Evolutionary conservation across 1,284 basidiomycete genomes (phyloP), one percentile per base, ranked within the genome.

Genomic region (Earliella scabrosa): DNA sequence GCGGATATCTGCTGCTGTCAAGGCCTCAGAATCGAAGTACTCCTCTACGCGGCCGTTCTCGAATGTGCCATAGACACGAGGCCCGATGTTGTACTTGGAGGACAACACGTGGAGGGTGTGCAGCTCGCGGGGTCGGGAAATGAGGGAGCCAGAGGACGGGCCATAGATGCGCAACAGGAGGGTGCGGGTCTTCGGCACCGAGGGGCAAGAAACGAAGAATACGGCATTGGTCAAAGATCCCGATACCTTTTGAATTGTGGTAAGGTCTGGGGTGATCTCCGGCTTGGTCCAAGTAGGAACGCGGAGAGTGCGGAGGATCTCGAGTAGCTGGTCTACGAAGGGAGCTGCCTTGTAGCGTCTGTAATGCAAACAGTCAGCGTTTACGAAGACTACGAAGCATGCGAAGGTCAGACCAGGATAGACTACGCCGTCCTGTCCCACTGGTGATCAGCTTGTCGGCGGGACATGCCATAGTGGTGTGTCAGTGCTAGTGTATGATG

Each of bases 161-260:
- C 95, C 95, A 69, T 97, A 98, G 57, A 98, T 85, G 56, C 95
- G 88, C 59, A 97, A 83, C 7, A 97, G 81, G 20, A 96, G 72
- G 0, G 92, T 95, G 50, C 79, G 80, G 38, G 76, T 67, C 49
- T 79, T 81, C 27, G 82, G 82, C 29, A 73, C 67, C 20, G 76
- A 68, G 21, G 82, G 77, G 68, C 80, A 87, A 21, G 88, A 91
- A 48, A 97, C 88, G 74, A 97, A 98, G 75, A 94, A 97, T 52
- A 98, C 93, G 58, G 93, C 90, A 70, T 98, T 98, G 40, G 95
- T 98, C 64, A 97, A 75, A 18, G 93, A 90, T 14, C 95, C 95
- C 9, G 94, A 92, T n/a, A 93, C 89, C 71, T 90, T 95, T 66
- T 79, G 79, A 62, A 96, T 82, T 55, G 78, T 79, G 55, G 95